Base-by-base conservation (phyloP, 108 stramenopile species). In the Discostella pseudostelligera region DNA sequence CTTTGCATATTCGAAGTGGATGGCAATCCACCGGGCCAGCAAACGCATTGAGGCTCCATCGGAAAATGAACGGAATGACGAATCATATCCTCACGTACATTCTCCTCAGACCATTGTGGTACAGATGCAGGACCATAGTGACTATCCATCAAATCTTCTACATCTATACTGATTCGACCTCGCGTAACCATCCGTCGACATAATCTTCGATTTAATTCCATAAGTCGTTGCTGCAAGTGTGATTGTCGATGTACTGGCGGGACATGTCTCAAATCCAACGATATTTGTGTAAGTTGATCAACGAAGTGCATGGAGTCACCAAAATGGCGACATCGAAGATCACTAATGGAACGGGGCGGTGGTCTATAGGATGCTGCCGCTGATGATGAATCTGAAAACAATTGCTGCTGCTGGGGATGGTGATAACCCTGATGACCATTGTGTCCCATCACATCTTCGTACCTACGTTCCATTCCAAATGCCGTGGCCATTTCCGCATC, bases 281-380 rank as follows among this genome's bases (percentile, higher is more conserved):
- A 90, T 61, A 89, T 80, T 64, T 87, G 84, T 5, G 92, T 89
- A 12, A 93, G 62, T 51, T 79, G 61, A 76, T 93, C 92, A 19
- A 93, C 72, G 40, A 93, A 89, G 53, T 90, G 89, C 92, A 93
- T 93, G 16, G 92, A 90, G 47, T 93, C 92, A 20, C 92, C 92
- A 67, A 84, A 93, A 59, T 93, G 89, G 64, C 87, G 78, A 71
- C 92, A 93, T 42, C 92, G 61, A 17, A 84, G 67, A 17, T 85
- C 74, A 62, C 87, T 87, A 7, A 93, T 56, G 39, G 88, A 83
- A 12, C 83, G 78, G 9, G 87, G 91, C 10, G 66, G 67, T 50
- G 44, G 42, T 0, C 57, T 39, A 14, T 17, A 20, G n/a, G 55
- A 8, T 14, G 45, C 47, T 14, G 9, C 40, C 14, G 25, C 47